Evolutionary conservation across 306 rosid species (phyloP), one percentile per base, ranked within the genome.

Genomic region (Geum urbanum): DNA sequence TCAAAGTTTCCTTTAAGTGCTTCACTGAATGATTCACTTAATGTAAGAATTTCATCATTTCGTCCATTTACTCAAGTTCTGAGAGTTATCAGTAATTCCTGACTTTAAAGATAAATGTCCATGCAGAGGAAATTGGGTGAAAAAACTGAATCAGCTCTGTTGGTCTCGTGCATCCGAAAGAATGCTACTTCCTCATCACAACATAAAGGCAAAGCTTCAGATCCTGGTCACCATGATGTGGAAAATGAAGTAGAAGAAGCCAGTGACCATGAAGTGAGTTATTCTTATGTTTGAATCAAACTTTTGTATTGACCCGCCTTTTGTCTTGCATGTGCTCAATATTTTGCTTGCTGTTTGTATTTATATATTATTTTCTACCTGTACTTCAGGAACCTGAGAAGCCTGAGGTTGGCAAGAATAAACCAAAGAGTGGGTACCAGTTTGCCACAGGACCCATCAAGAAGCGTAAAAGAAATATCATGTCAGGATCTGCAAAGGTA

Each of bases 401-500:
- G 60, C 72, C 62, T 69, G 80, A 74, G 73, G 75, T 76, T 61
- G 87, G 78, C 72, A 80, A 79, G 82, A 75, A 76, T 57, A 63
- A 73, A 55, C 72, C 72, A 45, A 75, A 74, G 77, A 83, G 66
- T 67, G 79, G 74, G 72, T 64, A 74, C 80, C 83, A 80, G 81
- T 65, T 84, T 65, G 76, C 94, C 54, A 47, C 68, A 16, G 88
- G 78, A 60, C 56, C 85, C 72, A 61, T 48, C 49, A 88, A 84
- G 77, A 94, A 84, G 78, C 77, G 62, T 70, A 91, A 89, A 84
- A 86, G 94, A 82, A 85, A 80, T 81, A 84, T 85, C 66, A 71
- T 79, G 71, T 44, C 89, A 19, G 96, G 89, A 63, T 73, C 87
- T 76, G 73, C 91, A 41, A 94, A 81, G 97, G 99, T 94, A 71